Evolutionary conservation across 768 basidiomycete genomes (phyloP).

Genomic region (Leccinellum albellum): DNA sequence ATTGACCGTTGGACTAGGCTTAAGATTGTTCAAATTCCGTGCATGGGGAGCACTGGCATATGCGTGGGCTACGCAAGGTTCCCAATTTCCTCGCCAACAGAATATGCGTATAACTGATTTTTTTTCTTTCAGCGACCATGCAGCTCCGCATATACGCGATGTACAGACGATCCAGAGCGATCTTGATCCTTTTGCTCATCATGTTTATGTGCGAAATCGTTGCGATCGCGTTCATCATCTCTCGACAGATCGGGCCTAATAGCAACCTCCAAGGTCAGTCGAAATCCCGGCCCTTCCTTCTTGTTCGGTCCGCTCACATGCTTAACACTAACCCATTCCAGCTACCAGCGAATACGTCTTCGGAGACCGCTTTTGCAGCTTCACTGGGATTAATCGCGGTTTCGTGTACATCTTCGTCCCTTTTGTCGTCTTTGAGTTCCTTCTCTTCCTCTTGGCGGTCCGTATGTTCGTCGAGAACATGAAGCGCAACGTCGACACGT

Average conservation of each 20-base stretch:
- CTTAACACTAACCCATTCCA: background rate
- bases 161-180: conserved; percentile 25
- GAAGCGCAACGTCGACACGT: background rate
- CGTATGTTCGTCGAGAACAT: conserved; percentile 14
- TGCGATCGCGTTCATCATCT: conserved; percentile 25
- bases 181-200: conserved; percentile 16
- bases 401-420: conserved; percentile 31
- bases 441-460: conserved; percentile 23
- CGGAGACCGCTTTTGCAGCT: conserved; percentile 17
- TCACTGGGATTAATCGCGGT: conserved; percentile 18
- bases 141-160: conserved; percentile 33
- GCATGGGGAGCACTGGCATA: conserved; percentile 31
- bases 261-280: conserved; percentile 22
- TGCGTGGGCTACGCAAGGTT: conserved; percentile 32
- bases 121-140: conserved; percentile 25
- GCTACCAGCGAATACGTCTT: conserved; percentile 3
- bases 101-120: conserved; percentile 2
- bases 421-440: conserved; percentile 27
- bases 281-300: background rate
- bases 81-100: background rate
- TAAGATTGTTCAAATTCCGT: conserved; percentile 28
- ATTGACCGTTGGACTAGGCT: conserved; percentile 14
- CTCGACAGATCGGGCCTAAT: conserved; percentile 22
- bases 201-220: conserved; percentile 23
- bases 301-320: background rate